A percentile compares a stretch with the other conserved stretches of the same genome.
These are phyloP conservation scores for Sugiyamaella chiloensis DNA, from an alignment of 805 yeast species.

Conservation along the genomic window DNA sequence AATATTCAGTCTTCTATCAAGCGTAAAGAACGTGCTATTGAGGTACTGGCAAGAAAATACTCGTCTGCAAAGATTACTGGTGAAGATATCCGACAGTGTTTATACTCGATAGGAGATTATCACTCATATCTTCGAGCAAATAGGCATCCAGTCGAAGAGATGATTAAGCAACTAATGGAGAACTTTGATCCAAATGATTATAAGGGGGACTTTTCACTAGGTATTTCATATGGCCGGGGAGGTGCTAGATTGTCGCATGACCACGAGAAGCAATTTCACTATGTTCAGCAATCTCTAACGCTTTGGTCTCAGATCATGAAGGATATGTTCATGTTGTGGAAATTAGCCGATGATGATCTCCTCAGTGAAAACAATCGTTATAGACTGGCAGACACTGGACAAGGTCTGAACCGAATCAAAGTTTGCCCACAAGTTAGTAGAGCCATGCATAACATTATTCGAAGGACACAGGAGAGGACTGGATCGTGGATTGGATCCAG, in stretches of 20 bases:
- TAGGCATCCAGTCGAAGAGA: constrained; percentile 61
- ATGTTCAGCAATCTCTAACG: constrained; percentile 69
- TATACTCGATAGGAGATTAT: constrained; percentile 77
- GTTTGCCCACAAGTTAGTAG: constrained; percentile 66
- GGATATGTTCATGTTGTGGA: constrained; percentile 76
- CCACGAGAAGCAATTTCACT: constrained; percentile 68
- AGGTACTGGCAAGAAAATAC: constrained; percentile 42
- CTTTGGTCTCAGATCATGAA: constrained; percentile 76
- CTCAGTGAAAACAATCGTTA: constrained; percentile 50
- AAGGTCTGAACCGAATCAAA: constrained; percentile 75
- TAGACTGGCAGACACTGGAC: constrained; percentile 68
- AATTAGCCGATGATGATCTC: constrained; percentile 69
- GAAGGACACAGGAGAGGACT: constrained; percentile 60
- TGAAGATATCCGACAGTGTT: constrained; percentile 66
- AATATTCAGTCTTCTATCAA: constrained; percentile 58
- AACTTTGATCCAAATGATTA: constrained; percentile 43
- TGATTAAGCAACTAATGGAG: constrained; percentile 50
- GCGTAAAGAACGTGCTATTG: constrained; percentile 67
- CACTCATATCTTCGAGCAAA: constrained; percentile 69
- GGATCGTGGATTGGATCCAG: constrained; percentile 77
- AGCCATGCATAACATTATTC: constrained; percentile 65
- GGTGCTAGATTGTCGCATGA: constrained; percentile 74
- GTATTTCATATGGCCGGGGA: constrained; percentile 60
- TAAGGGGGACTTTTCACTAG: constrained; percentile 45
- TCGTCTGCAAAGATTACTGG: constrained; percentile 34